phyloP scores from a whole-genome alignment of 164 flowering plant genomes.

The Litsea cubeba region DNA sequence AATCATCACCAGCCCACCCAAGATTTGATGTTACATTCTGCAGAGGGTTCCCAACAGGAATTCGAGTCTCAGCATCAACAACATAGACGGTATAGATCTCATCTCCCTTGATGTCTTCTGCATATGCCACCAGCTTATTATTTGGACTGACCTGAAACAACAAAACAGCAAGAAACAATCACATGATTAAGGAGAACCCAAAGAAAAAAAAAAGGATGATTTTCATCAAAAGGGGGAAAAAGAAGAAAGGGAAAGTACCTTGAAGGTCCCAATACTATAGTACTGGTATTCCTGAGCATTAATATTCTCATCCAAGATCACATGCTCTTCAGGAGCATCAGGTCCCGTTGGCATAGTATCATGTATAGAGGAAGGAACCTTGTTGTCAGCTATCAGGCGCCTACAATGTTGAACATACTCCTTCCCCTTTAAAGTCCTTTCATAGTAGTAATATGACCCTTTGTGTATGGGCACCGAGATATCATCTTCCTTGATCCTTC shows the following conservation, averaged over 20 bases:
- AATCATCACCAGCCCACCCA: conserved; percentile 86
- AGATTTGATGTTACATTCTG: conserved; percentile 46
- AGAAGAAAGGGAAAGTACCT: conserved; percentile 28
- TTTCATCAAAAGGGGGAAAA: background rate
- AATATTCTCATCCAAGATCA: conserved; percentile 76
- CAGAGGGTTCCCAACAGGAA: conserved; percentile 54
- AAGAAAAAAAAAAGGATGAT: background rate
- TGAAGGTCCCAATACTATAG: conserved; percentile 61
- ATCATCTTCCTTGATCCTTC: conserved; percentile 87
- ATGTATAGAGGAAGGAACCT: conserved; percentile 44
- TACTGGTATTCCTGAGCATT: conserved; percentile 59
- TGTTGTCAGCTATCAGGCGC: conserved; percentile 34
- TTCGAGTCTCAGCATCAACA: conserved; percentile 62
- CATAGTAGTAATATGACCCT: conserved; percentile 72
- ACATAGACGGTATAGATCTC: conserved; percentile 77
- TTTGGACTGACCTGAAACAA: conserved; percentile 68
- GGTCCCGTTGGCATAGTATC: conserved; percentile 70
- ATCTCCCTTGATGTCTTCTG: conserved; percentile 87
- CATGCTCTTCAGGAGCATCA: conserved; percentile 68
- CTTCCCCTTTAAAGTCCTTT: conserved; percentile 66
- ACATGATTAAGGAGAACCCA: background rate
- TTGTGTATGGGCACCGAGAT: conserved; percentile 62
- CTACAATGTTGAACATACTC: conserved; percentile 78
- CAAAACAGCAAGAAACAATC: background rate
- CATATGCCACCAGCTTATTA: conserved; percentile 80